A percentile compares a stretch with the other conserved stretches of the same genome.
phyloP scores from a whole-genome alignment of 2,329 filamentous ascomycete genomes.

The Herpotrichia juniperi region DNA sequence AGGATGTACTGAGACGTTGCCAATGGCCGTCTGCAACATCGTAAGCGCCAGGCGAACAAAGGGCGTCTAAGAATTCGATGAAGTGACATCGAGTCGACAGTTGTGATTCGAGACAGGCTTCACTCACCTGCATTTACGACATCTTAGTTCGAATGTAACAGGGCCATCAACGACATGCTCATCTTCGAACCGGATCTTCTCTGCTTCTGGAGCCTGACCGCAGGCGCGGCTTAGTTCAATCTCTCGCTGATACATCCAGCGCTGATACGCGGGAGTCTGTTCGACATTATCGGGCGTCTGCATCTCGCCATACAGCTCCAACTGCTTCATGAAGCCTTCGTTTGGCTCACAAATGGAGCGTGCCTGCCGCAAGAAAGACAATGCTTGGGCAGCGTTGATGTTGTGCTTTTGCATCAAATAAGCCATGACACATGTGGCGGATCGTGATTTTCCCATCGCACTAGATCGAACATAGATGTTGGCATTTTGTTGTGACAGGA shows the following conservation, averaged over 20 bases:
- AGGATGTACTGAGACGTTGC: slow-evolving; percentile 72
- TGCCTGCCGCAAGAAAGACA: slow-evolving; percentile 71
- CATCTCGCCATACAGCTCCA: slow-evolving; percentile 88
- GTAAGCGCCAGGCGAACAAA: slow-evolving; percentile 32
- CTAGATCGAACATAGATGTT: slow-evolving; percentile 57
- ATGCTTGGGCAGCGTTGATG: slow-evolving; percentile 65
- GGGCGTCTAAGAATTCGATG: slow-evolving; percentile 13
- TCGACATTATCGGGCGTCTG: slow-evolving; percentile 74
- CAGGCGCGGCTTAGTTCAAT: slow-evolving; percentile 72
- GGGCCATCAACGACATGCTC: slow-evolving; percentile 56
- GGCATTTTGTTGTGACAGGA: slow-evolving; percentile 40
- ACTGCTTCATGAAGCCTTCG: slow-evolving; percentile 85
- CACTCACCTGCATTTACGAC: slow-evolving; percentile 84
- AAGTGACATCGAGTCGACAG: slow-evolving; percentile 10
- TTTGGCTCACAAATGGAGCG: slow-evolving; percentile 88
- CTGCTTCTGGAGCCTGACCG: slow-evolving; percentile 77
- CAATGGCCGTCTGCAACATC: slow-evolving; percentile 58
- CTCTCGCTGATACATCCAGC: slow-evolving; percentile 72
- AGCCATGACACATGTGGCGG: slow-evolving; percentile 81
- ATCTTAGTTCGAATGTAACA: slow-evolving; percentile 70
- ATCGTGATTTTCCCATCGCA: slow-evolving; percentile 95
- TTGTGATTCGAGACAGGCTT: neutral
- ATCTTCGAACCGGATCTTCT: slow-evolving; percentile 82
- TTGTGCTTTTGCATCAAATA: slow-evolving; percentile 72
- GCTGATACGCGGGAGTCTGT: slow-evolving; percentile 77